Conservation (phyloP, 306 rosid genomes). For the Cicer yamashitae region DNA sequence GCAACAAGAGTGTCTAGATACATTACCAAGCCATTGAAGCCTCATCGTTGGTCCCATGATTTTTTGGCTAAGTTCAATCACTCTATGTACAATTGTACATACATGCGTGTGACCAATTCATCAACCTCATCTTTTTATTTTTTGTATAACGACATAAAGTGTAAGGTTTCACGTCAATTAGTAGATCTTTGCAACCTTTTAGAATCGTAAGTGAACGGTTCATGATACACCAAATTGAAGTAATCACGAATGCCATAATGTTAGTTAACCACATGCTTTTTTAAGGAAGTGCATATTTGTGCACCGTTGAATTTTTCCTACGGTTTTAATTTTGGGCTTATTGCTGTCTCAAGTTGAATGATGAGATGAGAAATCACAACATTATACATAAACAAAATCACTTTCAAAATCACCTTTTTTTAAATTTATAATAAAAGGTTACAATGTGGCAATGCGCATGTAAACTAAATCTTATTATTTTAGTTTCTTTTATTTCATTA, state of each 20-base stretch:
- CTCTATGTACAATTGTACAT: neutral
- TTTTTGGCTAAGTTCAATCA: neutral
- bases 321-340: too few relatives aligned
- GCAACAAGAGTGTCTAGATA: neutral
- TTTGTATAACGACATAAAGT: neutral
- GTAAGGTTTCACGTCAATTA: neutral
- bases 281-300: too few relatives aligned
- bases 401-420: too few relatives aligned
- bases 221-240: neutral
- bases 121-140: neutral
- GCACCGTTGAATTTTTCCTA: too few relatives aligned
- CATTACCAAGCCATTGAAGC: neutral
- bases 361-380: too few relatives aligned
- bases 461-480: too few relatives aligned
- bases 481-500: too few relatives aligned
- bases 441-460: too few relatives aligned
- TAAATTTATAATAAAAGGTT: too few relatives aligned
- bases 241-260: neutral
- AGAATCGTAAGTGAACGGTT: conserved; percentile 35
- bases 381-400: too few relatives aligned
- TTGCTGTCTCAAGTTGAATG: too few relatives aligned
- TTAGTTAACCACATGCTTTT: neutral
- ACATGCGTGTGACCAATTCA: neutral
- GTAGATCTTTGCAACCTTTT: neutral
- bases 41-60: neutral